A percentile compares a stretch with the other conserved stretches of the same genome.
Evolutionary conservation across 164 flowering plant species (phyloP).

Genomic region (Houttuynia cordata): DNA sequence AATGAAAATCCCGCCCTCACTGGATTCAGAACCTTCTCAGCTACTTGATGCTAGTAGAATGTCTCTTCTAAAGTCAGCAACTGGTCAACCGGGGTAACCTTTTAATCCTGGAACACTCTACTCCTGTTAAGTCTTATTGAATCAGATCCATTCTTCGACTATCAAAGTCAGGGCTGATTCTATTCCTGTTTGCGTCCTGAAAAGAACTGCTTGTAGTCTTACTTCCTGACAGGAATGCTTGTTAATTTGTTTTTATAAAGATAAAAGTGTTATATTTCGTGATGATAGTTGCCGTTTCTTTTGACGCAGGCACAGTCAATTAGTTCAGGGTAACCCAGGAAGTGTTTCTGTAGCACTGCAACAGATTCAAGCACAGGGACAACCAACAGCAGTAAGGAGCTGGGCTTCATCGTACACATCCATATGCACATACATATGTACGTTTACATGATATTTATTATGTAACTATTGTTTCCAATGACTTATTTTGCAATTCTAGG

Average conservation of each 20-base stretch:
- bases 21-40: conserved; percentile 59
- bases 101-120: background rate
- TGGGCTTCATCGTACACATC: background rate
- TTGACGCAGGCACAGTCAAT: conserved; percentile 71
- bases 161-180: no score
- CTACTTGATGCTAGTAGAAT: conserved; percentile 70
- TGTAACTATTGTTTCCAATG: background rate
- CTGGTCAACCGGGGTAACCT: conserved; percentile 60
- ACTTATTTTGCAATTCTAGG: conserved; percentile 27
- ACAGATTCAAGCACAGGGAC: conserved; percentile 67
- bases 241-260: no score
- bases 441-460: no score
- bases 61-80: conserved; percentile 68
- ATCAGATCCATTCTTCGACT: background rate
- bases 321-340: conserved; percentile 64
- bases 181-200: no score
- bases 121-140: background rate
- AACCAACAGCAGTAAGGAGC: conserved; percentile 40
- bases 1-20: conserved; percentile 56
- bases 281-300: conserved; percentile 4
- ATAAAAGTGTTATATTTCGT: no score
- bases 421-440: background rate
- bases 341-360: conserved; percentile 64
- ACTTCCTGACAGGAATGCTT: background rate
- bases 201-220: background rate